Evolutionary conservation across 2,329 filamentous ascomycete species (phyloP), one percentile per base, ranked within the genome.

Genomic region (Arachnopeziza araneosa): DNA sequence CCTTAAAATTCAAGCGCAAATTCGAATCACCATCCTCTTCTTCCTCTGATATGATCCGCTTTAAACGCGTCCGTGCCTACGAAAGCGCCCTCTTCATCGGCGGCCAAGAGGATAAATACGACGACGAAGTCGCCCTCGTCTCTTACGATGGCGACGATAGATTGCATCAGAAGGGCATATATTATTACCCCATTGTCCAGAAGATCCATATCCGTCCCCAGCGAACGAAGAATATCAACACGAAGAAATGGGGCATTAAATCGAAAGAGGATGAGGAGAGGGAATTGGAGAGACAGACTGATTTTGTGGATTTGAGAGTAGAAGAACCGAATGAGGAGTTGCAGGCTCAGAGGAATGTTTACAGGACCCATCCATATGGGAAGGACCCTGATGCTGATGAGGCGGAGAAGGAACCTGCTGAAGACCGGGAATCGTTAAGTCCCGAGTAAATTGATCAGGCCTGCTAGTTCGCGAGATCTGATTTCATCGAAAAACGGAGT

Each of bases 161-260:
- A 55, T 73, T 75, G 59, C 71, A 75, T 55, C 79, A 83, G 64
- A 83, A 83, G 71, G 85, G 80, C 7, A 83, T 81, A 14, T 88
- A 86, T 72, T 89, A 88, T 73, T 89, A 88, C 67, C 86, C 86
- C 3, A 79, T 89, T 63, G 82, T 88, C 74, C 84, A 88, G 72
- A 82, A 83, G 57, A 83, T 80, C 53, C 78, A 79, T 23, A 83
- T 89, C 67, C 79, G 84, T 52, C 84, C 83, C 30, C 84, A 86
- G 73, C 80, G 85, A 60, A 81, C 79, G 62, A 86, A 83, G 77
- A 85, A 85, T 69, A 85, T 87, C 64, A 79, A 82, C 52, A 80
- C 81, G 32, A 67, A 67, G 54, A 64, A 62, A 50, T 65, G 62
- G 49, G 60, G 65, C 17, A 61, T 64, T 22, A 44, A 52, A 2